Conservation (phyloP, 352 stramenopile species). For the Pythium monospermum region DNA sequence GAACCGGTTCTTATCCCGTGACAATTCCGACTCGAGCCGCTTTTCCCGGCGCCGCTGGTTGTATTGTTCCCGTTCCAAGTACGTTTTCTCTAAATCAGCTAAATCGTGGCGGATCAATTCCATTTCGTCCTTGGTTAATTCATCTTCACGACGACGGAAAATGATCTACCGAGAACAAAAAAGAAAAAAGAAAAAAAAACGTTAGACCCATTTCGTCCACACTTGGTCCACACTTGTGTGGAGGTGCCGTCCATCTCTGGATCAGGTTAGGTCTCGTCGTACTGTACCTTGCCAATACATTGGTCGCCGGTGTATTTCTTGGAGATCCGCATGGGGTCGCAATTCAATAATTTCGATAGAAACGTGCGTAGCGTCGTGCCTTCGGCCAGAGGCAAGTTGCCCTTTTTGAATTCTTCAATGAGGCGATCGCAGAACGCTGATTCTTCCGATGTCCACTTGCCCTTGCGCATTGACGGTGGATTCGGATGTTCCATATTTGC, state of each 20-base stretch:
- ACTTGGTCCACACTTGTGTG: no score
- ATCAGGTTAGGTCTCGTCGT: not conserved
- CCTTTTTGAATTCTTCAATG: slow-evolving; percentile 97
- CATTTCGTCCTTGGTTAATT: slow-evolving; percentile 76
- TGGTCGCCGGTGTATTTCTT: slow-evolving; percentile 99
- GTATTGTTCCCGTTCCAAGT: slow-evolving; percentile 94
- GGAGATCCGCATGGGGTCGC: slow-evolving; percentile 98
- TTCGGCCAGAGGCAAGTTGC: slow-evolving; percentile 94
- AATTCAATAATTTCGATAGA: slow-evolving; percentile 97
- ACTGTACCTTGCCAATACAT: slow-evolving; percentile 94
- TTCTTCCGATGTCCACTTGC: slow-evolving; percentile 97
- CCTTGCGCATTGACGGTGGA: slow-evolving; percentile 74
- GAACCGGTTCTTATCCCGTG: slow-evolving; percentile 63
- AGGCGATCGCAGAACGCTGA: slow-evolving; percentile 96
- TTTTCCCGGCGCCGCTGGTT: slow-evolving; percentile 91
- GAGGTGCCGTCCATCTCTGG: no score
- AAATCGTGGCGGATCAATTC: slow-evolving; percentile 73
- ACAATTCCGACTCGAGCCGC: slow-evolving; percentile 76
- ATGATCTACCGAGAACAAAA: no score
- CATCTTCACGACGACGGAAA: slow-evolving; percentile 68
- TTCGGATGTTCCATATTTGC: slow-evolving; percentile 27
- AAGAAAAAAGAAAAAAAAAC: slow-evolving; percentile 3
- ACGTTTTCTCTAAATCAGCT: slow-evolving; percentile 92
- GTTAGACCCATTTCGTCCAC: no score
- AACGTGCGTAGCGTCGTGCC: slow-evolving; percentile 97